Percentiles rank a stretch among this genome's conserved stretches.
These are phyloP conservation scores for Groenewaldozyma auringiensis DNA, from an alignment of 1,139 yeast genomes.

Conservation along the genomic window DNA sequence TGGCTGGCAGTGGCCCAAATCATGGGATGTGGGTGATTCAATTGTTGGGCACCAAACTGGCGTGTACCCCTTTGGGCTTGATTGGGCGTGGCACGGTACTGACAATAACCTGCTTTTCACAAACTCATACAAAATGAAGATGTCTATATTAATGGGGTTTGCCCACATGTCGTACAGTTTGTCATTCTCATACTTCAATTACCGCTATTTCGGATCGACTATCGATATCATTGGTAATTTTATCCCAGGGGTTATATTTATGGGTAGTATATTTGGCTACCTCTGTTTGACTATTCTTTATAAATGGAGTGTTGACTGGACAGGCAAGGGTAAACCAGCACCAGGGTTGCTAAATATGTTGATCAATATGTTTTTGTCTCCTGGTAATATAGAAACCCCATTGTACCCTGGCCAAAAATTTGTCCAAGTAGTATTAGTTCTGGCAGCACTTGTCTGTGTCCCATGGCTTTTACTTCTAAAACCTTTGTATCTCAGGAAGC, in stretches of 20 bases:
- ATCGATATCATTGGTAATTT: slow-evolving; percentile 91
- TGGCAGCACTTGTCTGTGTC: slow-evolving; percentile 77
- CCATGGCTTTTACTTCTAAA: slow-evolving; percentile 89
- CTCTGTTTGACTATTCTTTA: slow-evolving; percentile 75
- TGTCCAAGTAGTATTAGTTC: slow-evolving; percentile 65
- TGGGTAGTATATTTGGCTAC: slow-evolving; percentile 95
- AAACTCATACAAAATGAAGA: slow-evolving; percentile 93
- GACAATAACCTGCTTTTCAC: slow-evolving; percentile 85
- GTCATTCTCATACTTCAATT: slow-evolving; percentile 77
- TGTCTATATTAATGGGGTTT: slow-evolving; percentile 90
- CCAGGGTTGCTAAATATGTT: slow-evolving; percentile 93
- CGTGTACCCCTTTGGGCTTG: slow-evolving; percentile 77
- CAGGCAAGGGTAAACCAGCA: slow-evolving; percentile 62
- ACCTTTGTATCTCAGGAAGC: slow-evolving; percentile 61
- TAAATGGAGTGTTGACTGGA: slow-evolving; percentile 96
- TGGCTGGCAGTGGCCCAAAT: slow-evolving; percentile 90
- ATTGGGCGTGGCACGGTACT: slow-evolving; percentile 96
- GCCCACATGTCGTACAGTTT: slow-evolving; percentile 90
- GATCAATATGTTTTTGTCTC: slow-evolving; percentile 91
- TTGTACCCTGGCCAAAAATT: slow-evolving; percentile 77
- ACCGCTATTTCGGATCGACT: slow-evolving; percentile 59
- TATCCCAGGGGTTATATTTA: slow-evolving; percentile 85
- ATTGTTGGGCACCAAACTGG: slow-evolving; percentile 60
- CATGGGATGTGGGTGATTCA: slow-evolving; percentile 55
- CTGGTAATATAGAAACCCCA: slow-evolving; percentile 79